Base-by-base conservation (phyloP, 176 grass and related monocot genomes). In the Chrysopogon serrulatus region DNA sequence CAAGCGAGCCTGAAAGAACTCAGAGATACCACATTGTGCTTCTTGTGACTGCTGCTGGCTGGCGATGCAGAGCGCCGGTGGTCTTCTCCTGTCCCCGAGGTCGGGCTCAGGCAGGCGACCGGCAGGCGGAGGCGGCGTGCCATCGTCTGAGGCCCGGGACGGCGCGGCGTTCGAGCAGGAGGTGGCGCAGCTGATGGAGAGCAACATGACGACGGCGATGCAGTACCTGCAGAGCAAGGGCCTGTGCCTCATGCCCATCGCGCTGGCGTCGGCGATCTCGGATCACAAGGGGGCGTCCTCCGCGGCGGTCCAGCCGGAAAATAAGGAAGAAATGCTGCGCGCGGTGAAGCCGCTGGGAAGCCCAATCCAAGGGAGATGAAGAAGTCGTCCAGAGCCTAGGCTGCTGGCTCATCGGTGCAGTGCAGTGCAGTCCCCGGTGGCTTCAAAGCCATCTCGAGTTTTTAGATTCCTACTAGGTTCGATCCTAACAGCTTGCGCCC, bases 171-270 rank as follows among this genome's bases (percentile, higher is more conserved):
- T 91, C 56, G 88, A 95, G 79, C 82, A 88, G 43, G 86, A 95
- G 83, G 86, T 92, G 28, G 86, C 74, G 54, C 63, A 82, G 49
- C 70, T 95, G 57, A 92, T 95, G 93, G 93, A 95, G 82, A 56
- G 66, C 30, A 85, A 87, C 57, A 80, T 95, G 93, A 89, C 87
- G 30, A 71, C 86, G 40, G 90, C 90, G 32, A 95, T 95, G 93
- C 90, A 92, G 82, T 95, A 90, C 88, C 83, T 95, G 35, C 93
- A 90, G 61, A 87, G 78, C 73, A 95, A 95, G 85, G 93, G 90
- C 31, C 68, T 92, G 39, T 92, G 85, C 82, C 88, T 92, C 79
- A 90, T 95, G 93, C 93, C 90, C 12, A 71, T 95, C 49, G 87
- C 85, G 26, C 83, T 92, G 41, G 88, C 93, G 36, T 88, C 90